A percentile compares a stretch with the other conserved stretches of the same genome.
phyloP scores from a whole-genome alignment of 495 filamentous ascomycete genomes.

The Penicillium mononematosum region DNA sequence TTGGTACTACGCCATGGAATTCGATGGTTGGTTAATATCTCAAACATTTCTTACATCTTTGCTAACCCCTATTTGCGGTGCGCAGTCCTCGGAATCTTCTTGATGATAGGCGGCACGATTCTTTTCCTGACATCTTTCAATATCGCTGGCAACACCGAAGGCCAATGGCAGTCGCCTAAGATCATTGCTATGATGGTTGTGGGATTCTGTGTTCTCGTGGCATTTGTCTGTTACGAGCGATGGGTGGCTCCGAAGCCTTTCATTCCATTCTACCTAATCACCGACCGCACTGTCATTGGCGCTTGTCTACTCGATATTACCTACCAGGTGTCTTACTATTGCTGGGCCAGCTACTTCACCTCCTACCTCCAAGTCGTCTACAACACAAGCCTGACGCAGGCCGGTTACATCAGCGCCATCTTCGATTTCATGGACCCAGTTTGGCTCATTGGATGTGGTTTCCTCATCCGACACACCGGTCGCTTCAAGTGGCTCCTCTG shows the following conservation, averaged over 20 bases:
- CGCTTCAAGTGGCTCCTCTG: conserved; percentile 52
- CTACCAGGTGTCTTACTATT: conserved; percentile 55
- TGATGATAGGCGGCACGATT: conserved; percentile 55
- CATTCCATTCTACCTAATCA: conserved; percentile 56
- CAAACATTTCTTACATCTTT: not conserved
- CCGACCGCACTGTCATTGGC: conserved; percentile 62
- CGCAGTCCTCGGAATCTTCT: conserved; percentile 52
- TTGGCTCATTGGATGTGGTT: conserved; percentile 49
- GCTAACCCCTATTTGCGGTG: not conserved
- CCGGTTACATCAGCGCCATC: conserved; percentile 55
- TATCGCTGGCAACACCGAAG: conserved; percentile 43
- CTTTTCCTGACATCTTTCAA: conserved; percentile 63
- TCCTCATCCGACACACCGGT: conserved; percentile 53
- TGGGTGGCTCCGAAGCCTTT: conserved; percentile 55
- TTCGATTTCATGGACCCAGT: conserved; percentile 51
- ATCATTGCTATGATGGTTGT: conserved; percentile 60
- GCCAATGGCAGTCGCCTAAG: conserved; percentile 49
- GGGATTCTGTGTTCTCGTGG: conserved; percentile 51
- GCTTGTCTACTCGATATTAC: conserved; percentile 56
- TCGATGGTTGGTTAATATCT: conserved; percentile 44
- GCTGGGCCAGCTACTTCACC: conserved; percentile 59
- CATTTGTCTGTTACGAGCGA: conserved; percentile 57
- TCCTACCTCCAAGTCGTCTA: conserved; percentile 70
- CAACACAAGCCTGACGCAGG: conserved; percentile 51
- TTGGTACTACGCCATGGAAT: conserved; percentile 54